Evolutionary conservation across 176 grass and related monocot genomes (phyloP), one percentile per base, ranked within the genome.

Genomic region (Melocanna baccifera): DNA sequence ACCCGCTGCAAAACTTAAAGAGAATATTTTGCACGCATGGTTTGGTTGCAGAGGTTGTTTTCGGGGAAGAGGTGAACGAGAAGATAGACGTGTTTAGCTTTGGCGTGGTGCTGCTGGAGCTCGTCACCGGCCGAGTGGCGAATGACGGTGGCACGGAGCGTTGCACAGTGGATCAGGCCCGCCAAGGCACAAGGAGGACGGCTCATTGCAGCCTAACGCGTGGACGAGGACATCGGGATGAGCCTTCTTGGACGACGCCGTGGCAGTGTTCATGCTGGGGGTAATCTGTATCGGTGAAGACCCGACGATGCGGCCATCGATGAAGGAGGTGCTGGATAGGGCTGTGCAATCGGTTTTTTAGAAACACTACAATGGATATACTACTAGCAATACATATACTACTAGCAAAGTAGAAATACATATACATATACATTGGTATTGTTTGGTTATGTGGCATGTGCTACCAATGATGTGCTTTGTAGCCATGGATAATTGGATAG

Each of bases 21-120:
- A 62, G 41, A 59, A 39, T 48, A 1, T 47, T 39, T 47, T 39
- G 18, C 46, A 52, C 14, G 50, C 18, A 23, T 80, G 67, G 0
- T 48, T 18, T 69, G 36, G 11, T 36, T 64, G 70, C 79, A 94
- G 93, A 96, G 83, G 89, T 45, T 18, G 84, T 34, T 2, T 71
- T 36, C 9, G 25, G 41, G 12, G 40, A 7, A 6, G 89, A 89
- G 81, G 73, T 93, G 22, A 84, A 73, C 67, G 53, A 96, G 89
- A 96, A 96, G 81, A 86, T 91, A 65, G 94, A 96, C 63, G 88
- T 93, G 71, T 96, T 86, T n/a, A 93, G 91, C 66, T 96, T 96
- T 16, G 94, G 91, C 28, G 94, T 91, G 6, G 94, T 96, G 63
- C 91, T 96, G 48, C 75, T 93, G 84, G 94, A 96, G 83, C 76